These are phyloP conservation scores for Coniochaeta ligniaria DNA, from an alignment of 2,329 filamentous ascomycete species.

Conservation along the genomic window DNA sequence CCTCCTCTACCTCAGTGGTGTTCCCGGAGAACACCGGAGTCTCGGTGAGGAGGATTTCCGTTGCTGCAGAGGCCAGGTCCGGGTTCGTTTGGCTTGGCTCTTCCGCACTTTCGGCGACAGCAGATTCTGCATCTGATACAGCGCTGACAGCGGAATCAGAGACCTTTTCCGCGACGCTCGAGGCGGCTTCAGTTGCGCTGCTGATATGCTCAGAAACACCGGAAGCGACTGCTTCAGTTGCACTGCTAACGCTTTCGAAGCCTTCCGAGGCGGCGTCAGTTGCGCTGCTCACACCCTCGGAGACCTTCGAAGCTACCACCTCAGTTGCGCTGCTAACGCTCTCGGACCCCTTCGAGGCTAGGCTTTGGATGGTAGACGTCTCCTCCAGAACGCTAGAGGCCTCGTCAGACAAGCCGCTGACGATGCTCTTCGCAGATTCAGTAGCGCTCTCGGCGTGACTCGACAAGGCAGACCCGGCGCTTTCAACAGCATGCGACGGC, in stretches of 20 bases:
- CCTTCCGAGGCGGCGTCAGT: neutral
- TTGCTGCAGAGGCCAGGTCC: constrained; percentile 12
- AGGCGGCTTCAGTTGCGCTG: constrained; percentile 7
- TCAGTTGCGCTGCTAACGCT: neutral
- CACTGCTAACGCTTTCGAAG: neutral
- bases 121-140: constrained; percentile 1
- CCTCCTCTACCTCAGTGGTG: constrained; percentile 10
- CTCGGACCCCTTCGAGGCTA: constrained; percentile 1
- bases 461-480: neutral
- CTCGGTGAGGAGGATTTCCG: constrained; percentile 20
- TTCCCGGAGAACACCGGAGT: constrained; percentile 22
- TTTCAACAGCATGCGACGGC: neutral
- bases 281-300: constrained; percentile 7
- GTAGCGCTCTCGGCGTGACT: neutral
- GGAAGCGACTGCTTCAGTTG: neutral
- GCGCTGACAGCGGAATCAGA: constrained; percentile 6
- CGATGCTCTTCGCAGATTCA: neutral
- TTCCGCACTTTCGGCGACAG: constrained; percentile 12
- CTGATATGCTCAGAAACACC: constrained; percentile 7
- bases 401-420: neutral
- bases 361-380: neutral
- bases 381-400: constrained; percentile 1
- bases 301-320: constrained; percentile 1
- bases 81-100: constrained; percentile 13
- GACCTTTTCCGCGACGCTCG: constrained; percentile 10